These are phyloP conservation scores for Neurospora tetrasperma DNA, from an alignment of 495 filamentous ascomycete species.

Conservation along the genomic window DNA sequence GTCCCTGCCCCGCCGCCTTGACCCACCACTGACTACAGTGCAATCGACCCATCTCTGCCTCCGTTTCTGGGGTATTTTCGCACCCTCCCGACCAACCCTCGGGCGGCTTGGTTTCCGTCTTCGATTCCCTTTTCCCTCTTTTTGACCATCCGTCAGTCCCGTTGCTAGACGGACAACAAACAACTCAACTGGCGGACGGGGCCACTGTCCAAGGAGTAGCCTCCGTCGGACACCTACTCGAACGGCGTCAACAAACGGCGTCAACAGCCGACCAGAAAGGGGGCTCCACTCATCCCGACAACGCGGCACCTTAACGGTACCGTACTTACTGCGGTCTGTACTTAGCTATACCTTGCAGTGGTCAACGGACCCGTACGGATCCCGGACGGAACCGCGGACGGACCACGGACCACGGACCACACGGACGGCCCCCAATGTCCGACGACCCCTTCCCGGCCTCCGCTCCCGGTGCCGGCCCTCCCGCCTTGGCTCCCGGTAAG, in stretches of 20 bases:
- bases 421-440: constrained; percentile 18
- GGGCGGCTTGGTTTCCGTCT: not conserved
- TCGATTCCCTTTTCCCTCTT: not conserved
- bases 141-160: not conserved
- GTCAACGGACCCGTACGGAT: not conserved
- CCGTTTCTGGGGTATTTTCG: not conserved
- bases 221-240: not conserved
- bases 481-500: constrained; percentile 20
- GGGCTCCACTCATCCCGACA: not conserved
- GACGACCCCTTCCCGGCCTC: constrained; percentile 22
- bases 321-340: not conserved
- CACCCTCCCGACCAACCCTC: not conserved
- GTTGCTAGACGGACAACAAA: not conserved
- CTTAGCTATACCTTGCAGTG: too few relatives aligned
- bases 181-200: not conserved
- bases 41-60: not conserved
- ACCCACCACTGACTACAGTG: not conserved
- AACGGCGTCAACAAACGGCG: not conserved
- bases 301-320: not conserved
- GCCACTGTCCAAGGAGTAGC: not conserved
- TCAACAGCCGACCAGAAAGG: not conserved
- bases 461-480: constrained; percentile 8
- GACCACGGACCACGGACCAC: not conserved
- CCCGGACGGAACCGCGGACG: not conserved
- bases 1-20: not conserved